phyloP scores from a whole-genome alignment of 2,329 filamentous ascomycete species.

The Dryadomyces sulphureus region DNA sequence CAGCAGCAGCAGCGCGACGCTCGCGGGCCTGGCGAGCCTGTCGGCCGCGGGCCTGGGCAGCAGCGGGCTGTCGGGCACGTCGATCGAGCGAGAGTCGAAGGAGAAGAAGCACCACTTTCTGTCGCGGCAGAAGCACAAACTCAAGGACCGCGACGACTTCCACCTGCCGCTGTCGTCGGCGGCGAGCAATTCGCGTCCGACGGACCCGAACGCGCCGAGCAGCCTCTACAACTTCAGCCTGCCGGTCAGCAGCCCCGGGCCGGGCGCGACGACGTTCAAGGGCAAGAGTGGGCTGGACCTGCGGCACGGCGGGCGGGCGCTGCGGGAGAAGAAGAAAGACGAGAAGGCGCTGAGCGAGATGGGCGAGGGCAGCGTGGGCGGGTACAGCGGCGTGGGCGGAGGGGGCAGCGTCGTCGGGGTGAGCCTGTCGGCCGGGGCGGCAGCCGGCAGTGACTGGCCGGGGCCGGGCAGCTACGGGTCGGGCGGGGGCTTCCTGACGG shows the following conservation, averaged over 20 bases:
- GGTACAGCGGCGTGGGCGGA: conserved; percentile 21
- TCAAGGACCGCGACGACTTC: conserved; percentile 57
- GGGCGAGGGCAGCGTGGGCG: neutral
- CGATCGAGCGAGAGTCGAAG: too few relatives aligned
- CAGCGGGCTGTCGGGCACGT: neutral
- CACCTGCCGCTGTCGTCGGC: conserved; percentile 61
- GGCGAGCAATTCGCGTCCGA: conserved; percentile 60
- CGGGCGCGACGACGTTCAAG: conserved; percentile 56
- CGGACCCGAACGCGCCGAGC: conserved; percentile 59
- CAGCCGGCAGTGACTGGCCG: conserved; percentile 28
- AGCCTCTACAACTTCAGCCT: conserved; percentile 68
- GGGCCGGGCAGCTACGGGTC: conserved; percentile 33
- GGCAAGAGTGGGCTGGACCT: conserved; percentile 69
- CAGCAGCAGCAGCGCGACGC: neutral
- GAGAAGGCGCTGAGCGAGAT: conserved; percentile 20
- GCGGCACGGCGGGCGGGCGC: conserved; percentile 58
- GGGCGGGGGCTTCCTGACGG: conserved; percentile 31
- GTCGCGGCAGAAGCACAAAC: conserved; percentile 64
- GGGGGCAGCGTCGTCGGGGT: neutral
- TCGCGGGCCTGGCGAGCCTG: too few relatives aligned
- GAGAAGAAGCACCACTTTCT: conserved; percentile 70
- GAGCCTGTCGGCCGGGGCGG: conserved; percentile 13
- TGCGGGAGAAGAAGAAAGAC: conserved; percentile 70
- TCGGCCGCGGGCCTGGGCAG: neutral
- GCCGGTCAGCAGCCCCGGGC: conserved; percentile 58